Evolutionary conservation across 441 rosid species (phyloP), one percentile per base, ranked within the genome.

Genomic region (Raphanus hybrid): DNA sequence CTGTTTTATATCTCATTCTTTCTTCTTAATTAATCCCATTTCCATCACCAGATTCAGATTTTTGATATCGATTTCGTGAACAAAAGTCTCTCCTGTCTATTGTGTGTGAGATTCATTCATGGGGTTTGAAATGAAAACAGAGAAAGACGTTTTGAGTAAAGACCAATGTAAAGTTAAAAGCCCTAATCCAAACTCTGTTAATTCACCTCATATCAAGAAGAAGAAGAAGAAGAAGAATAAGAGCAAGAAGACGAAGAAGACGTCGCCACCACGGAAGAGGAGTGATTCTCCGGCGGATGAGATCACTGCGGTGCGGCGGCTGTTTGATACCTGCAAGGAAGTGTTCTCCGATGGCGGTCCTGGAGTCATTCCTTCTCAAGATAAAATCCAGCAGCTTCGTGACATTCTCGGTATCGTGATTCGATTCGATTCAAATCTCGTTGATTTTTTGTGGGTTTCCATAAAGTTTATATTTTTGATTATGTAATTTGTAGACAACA

Each of bases 261-360:
- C n/a, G 57, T 61, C 41, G 60, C 14, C 2, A 15, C 0, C 20
- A 52, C 58, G 58, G 58, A 75, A 43, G 52, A 82, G 57, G 69
- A 79, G 75, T 88, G 67, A 59, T 82, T 68, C n/a, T 35, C 68
- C 70, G 48, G 52, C 27, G 37, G 67, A 69, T 64, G 76, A 70
- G 69, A 27, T 27, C n/a, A 60, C 80, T 5, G 45, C 69, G 5
- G 85, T 91, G 67, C 92, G 91, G 85, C 79, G 69, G 79, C 83
- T 95, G 20, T 93, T 79, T 76, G 81, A 89, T 64, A 85, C 95
- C 45, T 95, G 99, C 82, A 84, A 80, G 71, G 85, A 90, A 32
- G 99, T 93, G 15, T 93, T 91, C 75, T 82, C 86, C 71, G 15
- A 9, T 39, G 41, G 87, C 37, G 81, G 81, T 8, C 27, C 89